Base-by-base conservation (phyloP, 768 basidiomycete species). In the Amanita pallidorosea region DNA sequence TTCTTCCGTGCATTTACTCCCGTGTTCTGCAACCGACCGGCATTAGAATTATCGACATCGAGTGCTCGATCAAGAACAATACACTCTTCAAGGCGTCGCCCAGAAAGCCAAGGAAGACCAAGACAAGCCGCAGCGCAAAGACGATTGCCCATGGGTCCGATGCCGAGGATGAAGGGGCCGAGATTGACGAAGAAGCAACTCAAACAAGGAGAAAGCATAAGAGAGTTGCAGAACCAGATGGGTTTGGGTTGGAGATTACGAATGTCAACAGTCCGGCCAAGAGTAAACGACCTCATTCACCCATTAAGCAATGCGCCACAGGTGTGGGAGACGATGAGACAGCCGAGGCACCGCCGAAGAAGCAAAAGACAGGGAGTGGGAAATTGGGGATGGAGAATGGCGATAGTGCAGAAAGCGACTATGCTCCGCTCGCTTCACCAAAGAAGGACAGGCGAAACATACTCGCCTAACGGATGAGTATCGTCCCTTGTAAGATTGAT, bases 41-140 rank as follows among this genome's bases (percentile, higher is more conserved):
- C 20, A 18, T 18, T 63, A 88, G 85, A 72, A 86, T 88, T 63
- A 79, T 88, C 66, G 85, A 88, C 66, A 81, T 88, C 60, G 85
- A 88, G 64, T 85, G 79, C 81, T 74, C 85, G 1, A 76, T 84
- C 62, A 79, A 79, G 66, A 75, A 86, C 57, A 68, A 74, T 53
- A 73, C 65, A 55, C 68, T 73, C 45, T 83, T 81, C 53, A 68
- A 80, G 25, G 79, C 83, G n/a, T 71, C 74, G 17, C 73, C 78
- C 29, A 81, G 75, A 65, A 75, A 65, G 34, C 57, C 63, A 7
- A 65, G 60, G 63, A 70, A 67, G 61, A 56, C 53, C 69, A 66
- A 61, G 62, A 63, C 55, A 64, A 61, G 60, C 68, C 65, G 62
- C 62, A 60, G 63, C 55, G 55, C 55, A 33, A 56, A 43, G 33